Percentiles rank a stretch among this genome's conserved stretches.
Evolutionary conservation across 140 eudicot genomes (phyloP).

Genomic region (Anethum foeniculum): DNA sequence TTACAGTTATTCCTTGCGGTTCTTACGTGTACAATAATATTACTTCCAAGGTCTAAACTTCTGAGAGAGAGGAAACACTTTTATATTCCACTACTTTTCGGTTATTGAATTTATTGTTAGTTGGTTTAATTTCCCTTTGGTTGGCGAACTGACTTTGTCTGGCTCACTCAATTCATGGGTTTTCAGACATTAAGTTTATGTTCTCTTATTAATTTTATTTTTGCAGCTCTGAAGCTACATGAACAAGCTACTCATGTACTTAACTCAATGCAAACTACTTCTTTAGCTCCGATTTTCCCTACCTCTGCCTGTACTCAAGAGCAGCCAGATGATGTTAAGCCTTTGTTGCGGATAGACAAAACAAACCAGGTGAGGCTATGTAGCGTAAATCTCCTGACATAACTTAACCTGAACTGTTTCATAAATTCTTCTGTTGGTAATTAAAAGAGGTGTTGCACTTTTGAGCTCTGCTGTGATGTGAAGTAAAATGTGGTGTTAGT

Average conservation of each 20-base stretch:
- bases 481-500: not conserved
- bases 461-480: not conserved
- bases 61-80: not conserved
- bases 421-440: not conserved
- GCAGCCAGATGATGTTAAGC: conserved; percentile 51
- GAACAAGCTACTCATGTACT: conserved; percentile 47
- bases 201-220: not conserved
- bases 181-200: conserved; percentile 11
- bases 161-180: too few species aligned
- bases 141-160: not conserved
- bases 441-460: not conserved
- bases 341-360: conserved; percentile 36
- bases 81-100: not conserved
- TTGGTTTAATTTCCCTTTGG: not conserved
- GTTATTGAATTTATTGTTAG: conserved; percentile 8
- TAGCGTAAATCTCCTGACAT: not conserved
- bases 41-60: not conserved
- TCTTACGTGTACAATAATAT: not conserved
- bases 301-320: conserved; percentile 64
- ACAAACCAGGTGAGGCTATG: conserved; percentile 42
- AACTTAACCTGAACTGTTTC: not conserved
- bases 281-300: conserved; percentile 54
- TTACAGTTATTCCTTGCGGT: not conserved
- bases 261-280: conserved; percentile 37
- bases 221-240: conserved; percentile 57